Evolutionary conservation across 176 grass and related monocot species (phyloP), one percentile per base, ranked within the genome.

Genomic region (Rhipidocladum racemiflorum): DNA sequence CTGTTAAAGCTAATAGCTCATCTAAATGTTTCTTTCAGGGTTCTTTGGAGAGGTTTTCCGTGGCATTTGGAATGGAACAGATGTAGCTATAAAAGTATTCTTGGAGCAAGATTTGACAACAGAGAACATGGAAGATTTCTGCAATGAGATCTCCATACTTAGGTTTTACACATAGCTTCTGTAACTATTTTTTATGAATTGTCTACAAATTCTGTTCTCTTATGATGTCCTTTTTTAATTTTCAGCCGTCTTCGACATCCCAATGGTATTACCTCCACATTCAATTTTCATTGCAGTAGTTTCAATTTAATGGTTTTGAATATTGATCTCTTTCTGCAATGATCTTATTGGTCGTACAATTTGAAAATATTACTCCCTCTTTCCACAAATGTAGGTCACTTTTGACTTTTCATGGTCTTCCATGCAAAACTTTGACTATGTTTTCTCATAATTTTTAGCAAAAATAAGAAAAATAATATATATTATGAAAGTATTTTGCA

Each of bases 111-210:
- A 99, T 93, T 83, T 99, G 61, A 99, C 96, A n/a, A 76, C 89
- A 24, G 96, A 99, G 76, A 99, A 99, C 82, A 95, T 99, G 92
- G 89, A 99, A 91, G 96, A 99, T 88, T 99, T 95, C 78, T 99
- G 96, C 87, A 95, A 99, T 30, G 92, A 99, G 88, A 94, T 99
- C 74, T 99, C 92, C 45, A 93, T 99, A 88, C 87, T 99, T 63
- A 93, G 92, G 96, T 99, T 83, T 74, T 85, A 62, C 79, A 15
- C 74, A 81, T 75, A 65, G 29, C 29, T 79, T 78, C 20, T 36
- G 53, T 48, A 55, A 50, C 54, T 35, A 73, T 78, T 39, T 24
- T 28, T 77, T 87, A 27, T 64, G 83, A 63, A 63, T 61, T 24
- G 18, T 72, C 62, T 79, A 36, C 49, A 77, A 51, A 8, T 71